Evolutionary conservation across 148 eudicot genomes (phyloP).

Genomic region (Chenopodium album): DNA sequence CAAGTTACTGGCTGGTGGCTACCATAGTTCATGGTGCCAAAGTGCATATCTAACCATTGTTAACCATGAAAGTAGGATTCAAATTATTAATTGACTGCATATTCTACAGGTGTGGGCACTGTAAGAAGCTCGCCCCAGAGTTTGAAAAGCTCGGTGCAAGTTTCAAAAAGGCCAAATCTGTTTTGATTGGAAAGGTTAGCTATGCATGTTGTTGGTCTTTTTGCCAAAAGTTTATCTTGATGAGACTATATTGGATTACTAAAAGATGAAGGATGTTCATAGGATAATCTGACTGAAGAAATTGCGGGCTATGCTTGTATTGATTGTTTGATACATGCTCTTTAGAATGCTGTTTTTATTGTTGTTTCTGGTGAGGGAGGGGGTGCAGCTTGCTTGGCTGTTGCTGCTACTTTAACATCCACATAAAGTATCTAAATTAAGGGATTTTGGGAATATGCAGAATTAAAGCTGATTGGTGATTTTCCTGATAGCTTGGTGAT

Average conservation of each 20-base stretch:
- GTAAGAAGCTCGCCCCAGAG: conserved; percentile 97
- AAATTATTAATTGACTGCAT: neutral
- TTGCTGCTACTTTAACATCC: no score
- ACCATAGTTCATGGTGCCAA: neutral
- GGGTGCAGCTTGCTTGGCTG: neutral
- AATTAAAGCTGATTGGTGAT: neutral
- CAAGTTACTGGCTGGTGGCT: neutral
- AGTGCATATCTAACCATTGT: neutral
- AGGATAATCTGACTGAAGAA: neutral
- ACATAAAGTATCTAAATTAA: neutral
- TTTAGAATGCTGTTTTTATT: neutral
- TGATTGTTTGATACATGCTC: conserved; percentile 10
- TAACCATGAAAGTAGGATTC: neutral
- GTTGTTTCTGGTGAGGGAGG: neutral
- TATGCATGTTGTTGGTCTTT: neutral
- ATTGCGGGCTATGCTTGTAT: neutral
- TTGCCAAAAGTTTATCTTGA: neutral
- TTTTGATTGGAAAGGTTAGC: conserved; percentile 90
- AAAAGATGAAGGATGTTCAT: neutral
- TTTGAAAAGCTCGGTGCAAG: conserved; percentile 88
- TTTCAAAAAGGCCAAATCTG: conserved; percentile 90
- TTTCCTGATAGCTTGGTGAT: conserved; percentile 1
- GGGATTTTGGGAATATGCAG: neutral
- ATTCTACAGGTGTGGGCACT: conserved; percentile 88
- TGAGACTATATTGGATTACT: neutral